Conservation (phyloP, 305 asterid genomes). For the Solanum chacoense region DNA sequence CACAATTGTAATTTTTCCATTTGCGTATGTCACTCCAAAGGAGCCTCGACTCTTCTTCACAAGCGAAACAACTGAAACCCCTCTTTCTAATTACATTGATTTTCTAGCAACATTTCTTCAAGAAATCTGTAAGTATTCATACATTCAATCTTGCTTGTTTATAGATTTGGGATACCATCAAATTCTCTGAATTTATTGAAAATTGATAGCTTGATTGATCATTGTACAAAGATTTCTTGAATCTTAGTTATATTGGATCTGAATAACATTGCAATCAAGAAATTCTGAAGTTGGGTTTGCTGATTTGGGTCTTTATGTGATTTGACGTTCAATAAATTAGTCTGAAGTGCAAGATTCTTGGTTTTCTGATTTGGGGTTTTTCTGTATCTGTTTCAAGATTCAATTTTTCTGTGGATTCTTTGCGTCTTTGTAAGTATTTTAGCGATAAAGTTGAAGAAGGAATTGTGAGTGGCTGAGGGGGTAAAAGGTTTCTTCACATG, state of each 20-base stretch:
- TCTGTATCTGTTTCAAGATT: constrained; percentile 2
- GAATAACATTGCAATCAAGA: constrained; percentile 2
- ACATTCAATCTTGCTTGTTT: background rate
- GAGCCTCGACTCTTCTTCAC: background rate
- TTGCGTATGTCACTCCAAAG: background rate
- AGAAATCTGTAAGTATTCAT: background rate
- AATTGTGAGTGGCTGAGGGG: background rate
- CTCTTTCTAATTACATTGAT: background rate
- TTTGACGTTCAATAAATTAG: constrained; percentile 1
- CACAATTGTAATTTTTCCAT: background rate
- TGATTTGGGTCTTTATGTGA: background rate
- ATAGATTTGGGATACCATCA: background rate
- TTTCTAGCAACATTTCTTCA: background rate
- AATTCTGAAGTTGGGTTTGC: constrained; percentile 11
- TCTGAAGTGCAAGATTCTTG: constrained; percentile 7
- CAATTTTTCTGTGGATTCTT: background rate
- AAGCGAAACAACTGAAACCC: background rate
- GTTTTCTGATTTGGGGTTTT: background rate
- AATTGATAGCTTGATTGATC: background rate
- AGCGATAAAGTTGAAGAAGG: background rate
- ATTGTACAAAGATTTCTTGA: background rate
- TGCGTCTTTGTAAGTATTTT: background rate
- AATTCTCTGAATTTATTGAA: background rate
- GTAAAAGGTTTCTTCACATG: constrained; percentile 23
- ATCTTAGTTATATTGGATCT: constrained; percentile 12